Base-by-base conservation (phyloP, 192 early-diverging fungal species). In the Dispira simplex region DNA sequence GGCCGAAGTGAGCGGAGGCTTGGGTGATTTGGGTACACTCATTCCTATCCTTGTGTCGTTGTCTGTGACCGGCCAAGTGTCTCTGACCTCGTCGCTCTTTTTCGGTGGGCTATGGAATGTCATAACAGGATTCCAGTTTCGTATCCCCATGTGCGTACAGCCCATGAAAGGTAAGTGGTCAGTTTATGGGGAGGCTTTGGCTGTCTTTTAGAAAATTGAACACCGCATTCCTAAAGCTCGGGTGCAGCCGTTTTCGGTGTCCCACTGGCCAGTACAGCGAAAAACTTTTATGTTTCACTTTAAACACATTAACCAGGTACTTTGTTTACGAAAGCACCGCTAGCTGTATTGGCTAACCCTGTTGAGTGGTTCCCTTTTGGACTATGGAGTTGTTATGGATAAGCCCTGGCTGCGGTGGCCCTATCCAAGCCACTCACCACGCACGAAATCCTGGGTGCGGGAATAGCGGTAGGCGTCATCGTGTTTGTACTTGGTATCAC, bases 41-140 rank as follows among this genome's bases (percentile, higher is more conserved):
- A 68, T 95, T 21, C 92, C 92, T n/a, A 85, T 95, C 60, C 81
- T 95, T 64, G 79, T 95, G 23, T 85, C 90, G 13, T 72, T 95
- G 46, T 71, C 87, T 43, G 67, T 85, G 12, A 82, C 78, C 18
- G 81, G 82, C 11, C 89, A 90, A 64, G 79, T 88, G 49, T 83
- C 84, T 52, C 70, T 95, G 53, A 83, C 88, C 3, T 69, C 86
- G 25, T 87, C 89, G 26, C 70, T 95, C 63, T 80, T 90, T 69
- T 90, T 91, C 77, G 90, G 90, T 62, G 92, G 92, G 20, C 67
- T 91, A 26, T 95, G 84, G 86, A 92, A 92, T 63, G 91, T 95
- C 51, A 27, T 85, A 47, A 83, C 85, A 0, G 92, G 90, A 20
- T 63, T 88, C 12, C 68, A 81, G 46, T 93, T 86, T 66, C 81